A percentile compares a stretch with the other conserved stretches of the same genome.
These are phyloP conservation scores for Scedosporium aurantiacum DNA, from an alignment of 2,329 filamentous ascomycete species.

Conservation along the genomic window DNA sequence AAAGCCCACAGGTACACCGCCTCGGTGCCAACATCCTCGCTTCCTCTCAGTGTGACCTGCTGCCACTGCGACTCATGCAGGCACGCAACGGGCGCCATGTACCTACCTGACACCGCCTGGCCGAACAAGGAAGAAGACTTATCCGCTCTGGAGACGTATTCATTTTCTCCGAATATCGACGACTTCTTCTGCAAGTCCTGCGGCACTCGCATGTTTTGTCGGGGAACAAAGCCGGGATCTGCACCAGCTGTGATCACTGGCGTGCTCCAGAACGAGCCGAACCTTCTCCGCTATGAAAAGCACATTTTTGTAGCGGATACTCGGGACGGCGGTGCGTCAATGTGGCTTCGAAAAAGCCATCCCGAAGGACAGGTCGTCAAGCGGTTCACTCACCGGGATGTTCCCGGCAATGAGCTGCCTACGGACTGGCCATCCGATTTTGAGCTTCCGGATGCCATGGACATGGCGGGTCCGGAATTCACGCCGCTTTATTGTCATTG, in stretches of 20 bases:
- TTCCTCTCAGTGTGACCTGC: constrained; percentile 28
- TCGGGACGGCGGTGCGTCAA: constrained; percentile 36
- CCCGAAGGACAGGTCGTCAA: constrained; percentile 15
- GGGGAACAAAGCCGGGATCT: constrained; percentile 12
- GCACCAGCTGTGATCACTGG: constrained; percentile 26
- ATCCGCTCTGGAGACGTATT: constrained; percentile 23
- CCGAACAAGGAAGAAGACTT: constrained; percentile 18
- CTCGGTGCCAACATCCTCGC: constrained; percentile 17
- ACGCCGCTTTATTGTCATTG: constrained; percentile 34
- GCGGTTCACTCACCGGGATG: constrained; percentile 14
- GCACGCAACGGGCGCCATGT: constrained; percentile 30
- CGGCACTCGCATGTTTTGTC: constrained; percentile 31
- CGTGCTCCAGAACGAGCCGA: constrained; percentile 19
- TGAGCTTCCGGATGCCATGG: constrained; percentile 8
- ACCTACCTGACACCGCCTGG: constrained; percentile 26
- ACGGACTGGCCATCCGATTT: constrained; percentile 18
- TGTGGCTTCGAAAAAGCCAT: constrained; percentile 30
- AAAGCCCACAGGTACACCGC: constrained; percentile 27
- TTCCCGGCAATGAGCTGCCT: constrained; percentile 18
- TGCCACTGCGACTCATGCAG: constrained; percentile 43
- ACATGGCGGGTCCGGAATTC: constrained; percentile 12
- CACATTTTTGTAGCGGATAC: constrained; percentile 40
- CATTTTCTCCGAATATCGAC: constrained; percentile 20
- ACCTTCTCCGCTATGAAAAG: constrained; percentile 20
- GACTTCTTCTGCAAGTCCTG: constrained; percentile 33